Conservation (phyloP, 169 alveolate species). For the Besnoitia besnoiti region DNA sequence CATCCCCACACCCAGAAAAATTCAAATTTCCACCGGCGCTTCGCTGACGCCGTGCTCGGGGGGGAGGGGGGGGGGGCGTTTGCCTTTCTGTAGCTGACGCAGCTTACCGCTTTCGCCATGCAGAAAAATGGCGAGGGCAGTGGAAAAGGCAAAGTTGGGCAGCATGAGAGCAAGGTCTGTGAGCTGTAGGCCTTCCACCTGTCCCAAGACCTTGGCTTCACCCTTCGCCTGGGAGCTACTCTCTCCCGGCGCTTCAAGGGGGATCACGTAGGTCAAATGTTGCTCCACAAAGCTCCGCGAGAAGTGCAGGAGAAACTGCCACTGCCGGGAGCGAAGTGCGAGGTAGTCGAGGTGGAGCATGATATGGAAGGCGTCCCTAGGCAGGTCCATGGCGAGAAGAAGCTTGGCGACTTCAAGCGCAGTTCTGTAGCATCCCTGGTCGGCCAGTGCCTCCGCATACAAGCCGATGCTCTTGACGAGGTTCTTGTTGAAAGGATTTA, state of each 20-base stretch:
- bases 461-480: neutral
- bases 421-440: conserved; percentile 35
- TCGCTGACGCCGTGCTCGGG: too few species aligned
- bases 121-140: conserved; percentile 44
- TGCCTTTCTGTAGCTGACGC: neutral
- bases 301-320: conserved; percentile 11
- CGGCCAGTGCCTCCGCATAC: conserved; percentile 31
- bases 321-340: conserved; percentile 43
- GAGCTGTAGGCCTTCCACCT: neutral
- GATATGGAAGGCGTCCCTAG: conserved; percentile 40
- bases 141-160: conserved; percentile 60
- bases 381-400: conserved; percentile 53
- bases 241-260: neutral
- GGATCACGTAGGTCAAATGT: neutral
- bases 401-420: conserved; percentile 54
- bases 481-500: conserved; percentile 36
- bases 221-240: neutral
- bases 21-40: too few species aligned
- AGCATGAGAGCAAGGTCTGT: conserved; percentile 20
- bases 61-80: neutral
- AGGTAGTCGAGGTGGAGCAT: conserved; percentile 47
- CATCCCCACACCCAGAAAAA: neutral
- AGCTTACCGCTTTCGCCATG: neutral
- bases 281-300: conserved; percentile 15
- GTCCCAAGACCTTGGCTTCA: neutral